Percentiles rank a stretch among this genome's conserved stretches.
Evolutionary conservation across 257 asterid species (phyloP).

Genomic region (Cruciata laevipes): DNA sequence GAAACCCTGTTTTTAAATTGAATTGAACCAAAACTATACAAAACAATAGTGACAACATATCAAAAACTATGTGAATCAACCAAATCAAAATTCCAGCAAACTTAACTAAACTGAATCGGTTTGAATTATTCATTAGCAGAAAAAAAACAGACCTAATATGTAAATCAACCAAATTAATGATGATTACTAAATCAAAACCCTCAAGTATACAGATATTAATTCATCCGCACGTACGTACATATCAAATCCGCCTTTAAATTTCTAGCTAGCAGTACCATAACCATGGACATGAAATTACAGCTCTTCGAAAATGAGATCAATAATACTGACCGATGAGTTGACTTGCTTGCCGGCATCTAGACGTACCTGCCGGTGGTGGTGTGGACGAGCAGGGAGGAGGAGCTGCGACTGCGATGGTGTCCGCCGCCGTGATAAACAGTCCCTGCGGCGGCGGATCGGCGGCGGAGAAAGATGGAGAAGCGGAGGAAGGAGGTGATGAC

Average conservation of each 20-base stretch:
- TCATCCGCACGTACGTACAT: no score
- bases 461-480: slow-evolving; percentile 20
- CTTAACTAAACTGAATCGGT: no score
- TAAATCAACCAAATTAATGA: neutral
- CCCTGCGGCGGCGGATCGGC: neutral
- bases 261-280: no score
- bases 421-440: neutral
- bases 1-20: no score
- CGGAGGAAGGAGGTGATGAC: slow-evolving; percentile 19
- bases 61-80: no score
- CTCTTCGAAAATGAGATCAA: no score
- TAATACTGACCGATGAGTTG: neutral
- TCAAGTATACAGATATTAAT: neutral
- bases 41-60: no score
- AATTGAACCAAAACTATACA: no score
- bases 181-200: neutral
- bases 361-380: slow-evolving; percentile 12
- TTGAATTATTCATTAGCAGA: no score
- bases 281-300: neutral
- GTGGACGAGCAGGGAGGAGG: slow-evolving; percentile 6
- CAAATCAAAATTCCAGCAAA: no score
- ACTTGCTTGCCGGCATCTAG: neutral
- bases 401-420: slow-evolving; percentile 14
- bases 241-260: no score
- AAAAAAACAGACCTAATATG: neutral